Evolutionary conservation across 1,139 yeast genomes (phyloP).

Genomic region (Magnusiomyces magnusii): DNA sequence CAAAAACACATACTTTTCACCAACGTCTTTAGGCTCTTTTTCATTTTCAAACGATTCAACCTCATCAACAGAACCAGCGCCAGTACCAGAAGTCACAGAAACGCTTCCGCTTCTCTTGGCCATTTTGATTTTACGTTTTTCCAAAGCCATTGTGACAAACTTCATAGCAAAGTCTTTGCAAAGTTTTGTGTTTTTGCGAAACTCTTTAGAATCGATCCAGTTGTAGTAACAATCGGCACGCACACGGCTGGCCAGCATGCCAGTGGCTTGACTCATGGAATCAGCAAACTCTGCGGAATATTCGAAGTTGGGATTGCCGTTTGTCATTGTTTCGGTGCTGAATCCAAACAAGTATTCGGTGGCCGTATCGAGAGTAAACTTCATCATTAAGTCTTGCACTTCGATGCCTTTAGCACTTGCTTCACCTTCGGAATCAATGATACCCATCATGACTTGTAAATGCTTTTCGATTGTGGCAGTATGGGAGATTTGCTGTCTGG

Average conservation of each 20-base stretch:
- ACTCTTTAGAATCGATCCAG: constrained; percentile 33
- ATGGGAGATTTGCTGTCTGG: constrained; percentile 44
- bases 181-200: constrained; percentile 26
- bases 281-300: constrained; percentile 35
- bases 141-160: constrained; percentile 28
- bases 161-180: constrained; percentile 32
- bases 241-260: constrained; percentile 36
- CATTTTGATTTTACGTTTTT: neutral
- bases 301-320: constrained; percentile 19
- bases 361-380: constrained; percentile 50
- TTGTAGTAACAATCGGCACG: constrained; percentile 36
- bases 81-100: too few species aligned
- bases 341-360: constrained; percentile 55
- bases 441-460: constrained; percentile 35
- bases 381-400: constrained; percentile 43
- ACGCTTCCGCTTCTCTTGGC: too few species aligned
- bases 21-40: too few species aligned
- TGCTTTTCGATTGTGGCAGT: constrained; percentile 42
- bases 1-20: constrained; percentile 39
- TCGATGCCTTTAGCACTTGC: constrained; percentile 32
- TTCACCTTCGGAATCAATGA: constrained; percentile 26
- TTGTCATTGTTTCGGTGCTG: constrained; percentile 39
- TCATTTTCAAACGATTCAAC: too few species aligned
- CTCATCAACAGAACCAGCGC: too few species aligned
- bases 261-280: constrained; percentile 40